A percentile compares a stretch with the other conserved stretches of the same genome.
Conservation (phyloP, 352 stramenopile species). For the Pythium grandisporangium region DNA sequence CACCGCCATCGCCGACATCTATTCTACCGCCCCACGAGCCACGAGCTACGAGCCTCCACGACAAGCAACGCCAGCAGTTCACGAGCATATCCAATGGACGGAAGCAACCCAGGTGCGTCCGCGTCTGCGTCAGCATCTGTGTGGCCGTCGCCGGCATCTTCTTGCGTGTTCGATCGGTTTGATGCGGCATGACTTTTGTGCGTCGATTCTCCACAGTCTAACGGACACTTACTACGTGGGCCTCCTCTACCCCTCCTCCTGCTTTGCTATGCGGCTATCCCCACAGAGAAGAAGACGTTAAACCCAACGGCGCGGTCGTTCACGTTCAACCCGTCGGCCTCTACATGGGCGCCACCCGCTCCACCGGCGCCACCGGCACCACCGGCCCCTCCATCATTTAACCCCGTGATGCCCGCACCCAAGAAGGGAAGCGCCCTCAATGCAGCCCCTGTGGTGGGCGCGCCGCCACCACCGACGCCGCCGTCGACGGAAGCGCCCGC, state of each 20-base stretch:
- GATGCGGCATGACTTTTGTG: background rate
- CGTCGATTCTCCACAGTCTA: background rate
- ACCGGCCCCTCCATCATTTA: conserved; percentile 31
- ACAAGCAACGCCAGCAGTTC: no score
- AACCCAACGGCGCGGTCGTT: conserved; percentile 61
- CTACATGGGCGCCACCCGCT: conserved; percentile 47
- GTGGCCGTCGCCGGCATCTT: no score
- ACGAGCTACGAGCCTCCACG: background rate
- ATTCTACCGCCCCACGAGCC: background rate
- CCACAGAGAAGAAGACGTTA: conserved; percentile 51
- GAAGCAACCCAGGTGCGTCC: conserved; percentile 30
- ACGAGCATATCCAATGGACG: conserved; percentile 16
- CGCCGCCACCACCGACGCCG: conserved; percentile 1
- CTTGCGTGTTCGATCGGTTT: background rate
- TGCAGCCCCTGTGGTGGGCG: conserved; percentile 9
- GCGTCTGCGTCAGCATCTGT: background rate
- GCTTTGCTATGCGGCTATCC: background rate
- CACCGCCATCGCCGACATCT: background rate
- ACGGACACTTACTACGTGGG: no score
- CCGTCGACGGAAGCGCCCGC: conserved; percentile 11
- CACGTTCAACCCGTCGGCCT: conserved; percentile 67
- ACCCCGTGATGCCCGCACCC: conserved; percentile 58
- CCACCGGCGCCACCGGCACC: conserved; percentile 21
- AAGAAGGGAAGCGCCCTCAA: conserved; percentile 53
- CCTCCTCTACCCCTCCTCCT: background rate